A percentile compares a stretch with the other conserved stretches of the same genome.
Conservation (phyloP, 805 yeast species). For the Nakazawaea holstii region DNA sequence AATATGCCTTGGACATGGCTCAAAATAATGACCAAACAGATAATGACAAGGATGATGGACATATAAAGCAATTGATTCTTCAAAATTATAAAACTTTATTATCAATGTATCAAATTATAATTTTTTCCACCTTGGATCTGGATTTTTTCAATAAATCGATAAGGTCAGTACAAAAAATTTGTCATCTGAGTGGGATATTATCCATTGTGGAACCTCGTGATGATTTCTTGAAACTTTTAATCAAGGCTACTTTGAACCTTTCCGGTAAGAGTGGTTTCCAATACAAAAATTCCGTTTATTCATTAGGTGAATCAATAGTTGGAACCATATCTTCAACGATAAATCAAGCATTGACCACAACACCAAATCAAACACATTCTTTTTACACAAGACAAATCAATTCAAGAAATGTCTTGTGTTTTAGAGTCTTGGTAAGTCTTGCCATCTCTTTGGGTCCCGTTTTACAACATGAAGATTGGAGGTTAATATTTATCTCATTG, state of each 20-base stretch:
- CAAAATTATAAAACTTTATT: slow-evolving; percentile 36
- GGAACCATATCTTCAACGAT: slow-evolving; percentile 43
- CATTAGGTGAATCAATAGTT: slow-evolving; percentile 47
- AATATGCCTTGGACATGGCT: slow-evolving; percentile 40
- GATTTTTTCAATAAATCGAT: slow-evolving; percentile 65
- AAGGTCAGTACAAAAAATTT: slow-evolving; percentile 70
- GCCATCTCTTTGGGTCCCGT: slow-evolving; percentile 80
- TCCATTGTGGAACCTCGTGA: slow-evolving; percentile 54
- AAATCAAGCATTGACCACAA: slow-evolving; percentile 25
- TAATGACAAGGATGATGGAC: background rate
- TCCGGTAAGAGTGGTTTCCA: slow-evolving; percentile 25
- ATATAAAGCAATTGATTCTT: slow-evolving; percentile 22
- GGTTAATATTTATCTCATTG: slow-evolving; percentile 49
- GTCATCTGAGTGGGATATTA: slow-evolving; percentile 80
- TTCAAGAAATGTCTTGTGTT: slow-evolving; percentile 66
- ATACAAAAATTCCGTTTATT: slow-evolving; percentile 25
- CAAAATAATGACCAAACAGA: background rate
- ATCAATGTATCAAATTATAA: slow-evolving; percentile 39
- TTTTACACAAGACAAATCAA: slow-evolving; percentile 42
- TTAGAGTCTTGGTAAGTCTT: slow-evolving; percentile 72
- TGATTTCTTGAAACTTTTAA: slow-evolving; percentile 42
- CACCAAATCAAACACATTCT: slow-evolving; percentile 3
- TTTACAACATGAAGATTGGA: slow-evolving; percentile 60
- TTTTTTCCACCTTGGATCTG: slow-evolving; percentile 64
- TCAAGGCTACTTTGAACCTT: slow-evolving; percentile 38